These are phyloP conservation scores for Chlorociboria aeruginascens DNA, from an alignment of 495 filamentous ascomycete species.

Conservation along the genomic window DNA sequence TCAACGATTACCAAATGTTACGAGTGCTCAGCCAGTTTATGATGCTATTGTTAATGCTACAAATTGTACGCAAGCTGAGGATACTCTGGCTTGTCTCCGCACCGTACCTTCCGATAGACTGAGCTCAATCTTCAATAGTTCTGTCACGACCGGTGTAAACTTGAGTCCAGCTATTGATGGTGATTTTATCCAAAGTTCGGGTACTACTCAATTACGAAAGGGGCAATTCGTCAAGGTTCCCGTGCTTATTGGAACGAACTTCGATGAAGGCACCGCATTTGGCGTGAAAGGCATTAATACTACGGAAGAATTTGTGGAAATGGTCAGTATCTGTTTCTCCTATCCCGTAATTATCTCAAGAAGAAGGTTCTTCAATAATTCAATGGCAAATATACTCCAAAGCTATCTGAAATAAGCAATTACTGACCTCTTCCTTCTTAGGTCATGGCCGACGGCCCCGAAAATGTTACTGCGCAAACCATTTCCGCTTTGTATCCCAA, in stretches of 20 bases:
- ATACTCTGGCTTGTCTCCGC: conserved; percentile 3
- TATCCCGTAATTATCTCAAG: too few relatives aligned
- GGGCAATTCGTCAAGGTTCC: conserved; percentile 37
- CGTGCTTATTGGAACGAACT: conserved; percentile 43
- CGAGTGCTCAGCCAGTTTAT: conserved; percentile 1
- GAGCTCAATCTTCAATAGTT: conserved; percentile 1
- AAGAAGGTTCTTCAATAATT: too few relatives aligned
- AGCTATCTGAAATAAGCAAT: too few relatives aligned
- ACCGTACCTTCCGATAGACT: conserved; percentile 1
- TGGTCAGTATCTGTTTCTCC: not conserved
- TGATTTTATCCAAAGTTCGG: conserved; percentile 26
- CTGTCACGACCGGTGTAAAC: not conserved
- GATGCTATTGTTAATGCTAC: not conserved
- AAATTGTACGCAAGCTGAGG: not conserved
- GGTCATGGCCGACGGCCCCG: not conserved
- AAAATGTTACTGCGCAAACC: not conserved
- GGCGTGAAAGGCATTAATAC: conserved; percentile 30
- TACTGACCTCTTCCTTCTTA: too few relatives aligned
- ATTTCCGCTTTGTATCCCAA: conserved; percentile 10
- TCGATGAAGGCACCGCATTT: conserved; percentile 49
- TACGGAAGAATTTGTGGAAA: conserved; percentile 25
- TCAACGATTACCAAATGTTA: not conserved
- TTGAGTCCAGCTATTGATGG: conserved; percentile 30
- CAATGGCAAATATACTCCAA: too few relatives aligned
- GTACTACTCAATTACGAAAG: conserved; percentile 21